Percentiles rank a stretch among this genome's conserved stretches.
phyloP scores from a whole-genome alignment of 208 protist genomes.

The Trichomonas vaginalis region DNA sequence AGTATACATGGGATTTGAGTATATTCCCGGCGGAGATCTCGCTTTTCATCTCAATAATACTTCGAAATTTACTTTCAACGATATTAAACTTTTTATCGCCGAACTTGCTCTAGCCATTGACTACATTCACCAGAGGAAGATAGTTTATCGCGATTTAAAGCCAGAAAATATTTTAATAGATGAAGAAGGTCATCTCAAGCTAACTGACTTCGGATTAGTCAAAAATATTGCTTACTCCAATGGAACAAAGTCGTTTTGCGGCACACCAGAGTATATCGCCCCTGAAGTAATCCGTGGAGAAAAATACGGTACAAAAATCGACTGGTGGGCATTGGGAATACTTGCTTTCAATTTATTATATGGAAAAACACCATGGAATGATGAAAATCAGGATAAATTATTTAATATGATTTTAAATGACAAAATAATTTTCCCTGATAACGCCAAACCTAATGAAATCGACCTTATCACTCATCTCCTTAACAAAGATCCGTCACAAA shows the following conservation, averaged over 20 bases:
- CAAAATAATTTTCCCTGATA: neutral
- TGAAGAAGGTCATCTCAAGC: neutral
- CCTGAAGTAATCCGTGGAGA: neutral
- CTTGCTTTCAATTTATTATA: neutral
- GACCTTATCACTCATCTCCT: neutral
- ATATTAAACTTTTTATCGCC: neutral
- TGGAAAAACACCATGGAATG: neutral
- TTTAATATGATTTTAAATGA: neutral
- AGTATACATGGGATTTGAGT: neutral
- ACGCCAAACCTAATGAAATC: neutral
- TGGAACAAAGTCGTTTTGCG: neutral
- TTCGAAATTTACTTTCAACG: neutral
- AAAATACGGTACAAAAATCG: neutral
- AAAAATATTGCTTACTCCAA: neutral
- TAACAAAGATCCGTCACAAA: neutral
- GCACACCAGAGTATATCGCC: neutral
- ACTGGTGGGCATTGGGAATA: conserved; percentile 16
- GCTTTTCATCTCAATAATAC: neutral
- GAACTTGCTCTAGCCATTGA: neutral
- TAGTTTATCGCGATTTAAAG: conserved; percentile 15
- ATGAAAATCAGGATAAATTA: neutral
- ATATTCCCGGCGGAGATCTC: neutral
- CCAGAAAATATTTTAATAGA: conserved; percentile 18
- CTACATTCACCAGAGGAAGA: neutral
- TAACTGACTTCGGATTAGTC: neutral